Evolutionary conservation across 2,329 filamentous ascomycete species (phyloP).

Genomic region (Diplodia scrobiculata): DNA sequence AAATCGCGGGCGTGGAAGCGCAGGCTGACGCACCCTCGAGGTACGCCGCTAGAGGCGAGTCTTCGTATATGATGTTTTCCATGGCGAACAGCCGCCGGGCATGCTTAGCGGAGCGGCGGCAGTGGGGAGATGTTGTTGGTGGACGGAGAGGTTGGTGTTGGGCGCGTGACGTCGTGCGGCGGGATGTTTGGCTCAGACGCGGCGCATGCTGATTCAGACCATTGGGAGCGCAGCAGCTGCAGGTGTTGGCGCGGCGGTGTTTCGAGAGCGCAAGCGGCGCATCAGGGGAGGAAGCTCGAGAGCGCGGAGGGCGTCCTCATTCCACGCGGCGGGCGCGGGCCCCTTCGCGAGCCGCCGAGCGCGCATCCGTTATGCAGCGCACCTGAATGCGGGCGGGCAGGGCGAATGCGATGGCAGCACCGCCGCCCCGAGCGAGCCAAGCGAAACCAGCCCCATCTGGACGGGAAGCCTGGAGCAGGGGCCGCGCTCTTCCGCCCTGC

Average conservation of each 20-base stretch:
- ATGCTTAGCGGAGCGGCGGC: conserved; percentile 32
- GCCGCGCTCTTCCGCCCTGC: conserved; percentile 6
- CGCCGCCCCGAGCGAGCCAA: conserved; percentile 19
- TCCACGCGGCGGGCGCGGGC: conserved; percentile 13
- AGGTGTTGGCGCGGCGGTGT: conserved; percentile 7
- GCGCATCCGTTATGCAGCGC: conserved; percentile 23
- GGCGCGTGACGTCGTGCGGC: conserved; percentile 26
- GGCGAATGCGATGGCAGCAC: conserved; percentile 5
- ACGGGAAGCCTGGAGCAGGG: conserved; percentile 1
- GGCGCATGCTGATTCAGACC: conserved; percentile 26
- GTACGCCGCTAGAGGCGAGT: conserved; percentile 85
- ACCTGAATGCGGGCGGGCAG: background rate
- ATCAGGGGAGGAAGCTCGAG: conserved; percentile 10
- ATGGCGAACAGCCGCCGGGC: conserved; percentile 51
- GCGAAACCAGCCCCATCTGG: background rate
- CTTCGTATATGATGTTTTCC: conserved; percentile 85
- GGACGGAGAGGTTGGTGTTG: background rate
- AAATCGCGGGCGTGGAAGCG: conserved; percentile 29
- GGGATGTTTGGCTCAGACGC: conserved; percentile 24
- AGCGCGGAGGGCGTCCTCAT: conserved; percentile 19
- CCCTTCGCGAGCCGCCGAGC: conserved; percentile 17
- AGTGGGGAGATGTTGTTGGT: conserved; percentile 5
- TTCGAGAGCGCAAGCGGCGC: conserved; percentile 6
- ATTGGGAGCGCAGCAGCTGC: background rate
- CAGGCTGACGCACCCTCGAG: conserved; percentile 69